phyloP scores from a whole-genome alignment of 1,284 basidiomycete genomes.

The Blastosporella zonata region DNA sequence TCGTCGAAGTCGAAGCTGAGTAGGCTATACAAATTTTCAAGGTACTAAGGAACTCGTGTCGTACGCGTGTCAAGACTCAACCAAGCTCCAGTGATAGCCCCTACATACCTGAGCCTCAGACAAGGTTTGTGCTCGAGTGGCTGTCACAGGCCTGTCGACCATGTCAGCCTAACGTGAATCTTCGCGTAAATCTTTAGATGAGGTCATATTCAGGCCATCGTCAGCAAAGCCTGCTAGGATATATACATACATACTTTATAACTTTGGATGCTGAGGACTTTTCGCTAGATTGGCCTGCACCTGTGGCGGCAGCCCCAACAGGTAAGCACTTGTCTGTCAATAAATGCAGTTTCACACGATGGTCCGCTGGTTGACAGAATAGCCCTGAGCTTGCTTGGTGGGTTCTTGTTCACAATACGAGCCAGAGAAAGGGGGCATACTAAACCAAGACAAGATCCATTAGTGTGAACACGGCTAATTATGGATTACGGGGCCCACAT shows the following conservation, averaged over 20 bases:
- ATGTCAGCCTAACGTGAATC: conserved; percentile 3
- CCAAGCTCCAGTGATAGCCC: neutral
- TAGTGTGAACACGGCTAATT: too few species aligned
- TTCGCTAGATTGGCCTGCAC: too few species aligned
- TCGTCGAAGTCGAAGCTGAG: conserved; percentile 1
- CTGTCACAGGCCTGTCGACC: neutral
- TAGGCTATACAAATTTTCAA: neutral
- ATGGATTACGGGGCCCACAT: too few species aligned
- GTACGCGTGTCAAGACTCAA: conserved; percentile 4
- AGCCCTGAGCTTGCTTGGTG: neutral
- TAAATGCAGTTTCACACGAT: too few species aligned
- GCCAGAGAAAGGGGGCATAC: too few species aligned
- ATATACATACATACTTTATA: too few species aligned
- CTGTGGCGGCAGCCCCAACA: too few species aligned
- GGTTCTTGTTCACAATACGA: too few species aligned
- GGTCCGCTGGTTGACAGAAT: too few species aligned
- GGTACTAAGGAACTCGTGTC: conserved; percentile 1
- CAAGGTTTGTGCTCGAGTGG: neutral
- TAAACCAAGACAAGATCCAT: too few species aligned
- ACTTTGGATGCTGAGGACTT: too few species aligned
- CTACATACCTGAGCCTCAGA: neutral
- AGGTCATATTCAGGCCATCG: neutral
- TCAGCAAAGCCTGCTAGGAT: neutral
- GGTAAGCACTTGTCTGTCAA: too few species aligned
- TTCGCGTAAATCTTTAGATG: neutral